phyloP scores from a whole-genome alignment of 148 eudicot genomes.

The Nepenthes mirabilis region DNA sequence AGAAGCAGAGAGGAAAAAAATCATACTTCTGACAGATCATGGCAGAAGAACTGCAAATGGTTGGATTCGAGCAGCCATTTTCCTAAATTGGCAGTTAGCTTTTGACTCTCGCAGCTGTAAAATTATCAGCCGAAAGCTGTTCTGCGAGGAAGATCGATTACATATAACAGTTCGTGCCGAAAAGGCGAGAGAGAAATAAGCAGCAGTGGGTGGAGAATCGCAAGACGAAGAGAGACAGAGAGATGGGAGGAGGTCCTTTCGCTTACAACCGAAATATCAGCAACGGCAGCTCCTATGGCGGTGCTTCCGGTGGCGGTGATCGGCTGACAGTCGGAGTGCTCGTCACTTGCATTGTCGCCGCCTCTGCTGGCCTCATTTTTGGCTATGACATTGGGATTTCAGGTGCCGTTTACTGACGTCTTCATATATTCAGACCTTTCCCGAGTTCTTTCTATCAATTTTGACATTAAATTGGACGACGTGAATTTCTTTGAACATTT shows the following conservation, averaged over 20 bases:
- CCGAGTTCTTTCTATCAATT: background rate
- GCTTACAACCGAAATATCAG: slow-evolving; percentile 1
- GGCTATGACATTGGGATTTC: slow-evolving; percentile 12
- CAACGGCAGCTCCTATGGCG: background rate
- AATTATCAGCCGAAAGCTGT: no score
- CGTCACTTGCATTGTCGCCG: slow-evolving; percentile 5
- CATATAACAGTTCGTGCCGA: no score
- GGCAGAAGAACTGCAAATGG: no score
- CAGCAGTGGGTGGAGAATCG: no score
- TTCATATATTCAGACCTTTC: background rate
- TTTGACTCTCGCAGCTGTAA: no score
- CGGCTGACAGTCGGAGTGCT: background rate
- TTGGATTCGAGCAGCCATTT: no score
- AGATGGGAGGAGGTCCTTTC: background rate
- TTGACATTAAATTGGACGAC: background rate
- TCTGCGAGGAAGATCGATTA: no score
- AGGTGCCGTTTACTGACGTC: background rate
- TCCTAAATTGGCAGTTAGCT: no score
- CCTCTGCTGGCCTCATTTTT: slow-evolving; percentile 12
- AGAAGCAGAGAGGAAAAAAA: no score
- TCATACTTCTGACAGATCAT: no score
- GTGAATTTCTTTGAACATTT: background rate
- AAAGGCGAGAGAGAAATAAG: no score
- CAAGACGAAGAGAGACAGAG: background rate
- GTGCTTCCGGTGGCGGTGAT: background rate